A percentile compares a stretch with the other conserved stretches of the same genome.
phyloP scores from a whole-genome alignment of 78 protist species.

The Dictyostelium brefeldianum region DNA sequence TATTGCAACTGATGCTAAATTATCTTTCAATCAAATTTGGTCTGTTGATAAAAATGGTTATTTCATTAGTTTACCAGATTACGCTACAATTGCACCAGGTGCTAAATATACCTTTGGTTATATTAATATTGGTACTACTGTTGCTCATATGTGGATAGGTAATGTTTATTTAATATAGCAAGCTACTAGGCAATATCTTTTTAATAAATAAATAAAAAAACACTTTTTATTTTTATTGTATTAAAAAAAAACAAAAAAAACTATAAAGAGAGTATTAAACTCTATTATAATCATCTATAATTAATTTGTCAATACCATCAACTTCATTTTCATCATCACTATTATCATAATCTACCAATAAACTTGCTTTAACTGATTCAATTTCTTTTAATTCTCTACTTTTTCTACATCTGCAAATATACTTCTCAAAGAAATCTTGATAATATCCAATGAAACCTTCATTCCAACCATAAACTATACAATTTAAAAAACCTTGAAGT shows the following conservation, averaged over 20 bases:
- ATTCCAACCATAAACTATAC: slow-evolving; percentile 63
- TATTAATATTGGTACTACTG: slow-evolving; percentile 6
- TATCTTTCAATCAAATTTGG: slow-evolving; percentile 3
- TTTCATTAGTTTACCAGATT: not conserved
- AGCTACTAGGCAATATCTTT: not conserved
- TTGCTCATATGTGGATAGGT: slow-evolving; percentile 1
- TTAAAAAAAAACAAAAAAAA: too few relatives aligned
- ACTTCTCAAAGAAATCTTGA: slow-evolving; percentile 47
- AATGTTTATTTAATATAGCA: slow-evolving; percentile 1
- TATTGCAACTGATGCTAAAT: slow-evolving; percentile 8
- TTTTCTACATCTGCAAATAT: slow-evolving; percentile 55
- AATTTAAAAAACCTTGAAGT: slow-evolving; percentile 78
- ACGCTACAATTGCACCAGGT: not conserved
- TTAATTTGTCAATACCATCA: slow-evolving; percentile 34
- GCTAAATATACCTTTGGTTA: slow-evolving; percentile 9
- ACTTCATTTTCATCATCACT: slow-evolving; percentile 53
- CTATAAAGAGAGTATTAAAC: not conserved
- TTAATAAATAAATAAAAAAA: not conserved
- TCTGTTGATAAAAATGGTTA: not conserved
- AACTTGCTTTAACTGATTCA: slow-evolving; percentile 20
- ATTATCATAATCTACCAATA: slow-evolving; percentile 58
- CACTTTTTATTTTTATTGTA: not conserved
- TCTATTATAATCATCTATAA: slow-evolving; percentile 59
- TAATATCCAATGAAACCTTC: slow-evolving; percentile 55
- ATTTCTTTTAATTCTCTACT: slow-evolving; percentile 57